Percentiles rank a stretch among this genome's conserved stretches.
Evolutionary conservation across 805 yeast species (phyloP).

Genomic region (Candida piceae): DNA sequence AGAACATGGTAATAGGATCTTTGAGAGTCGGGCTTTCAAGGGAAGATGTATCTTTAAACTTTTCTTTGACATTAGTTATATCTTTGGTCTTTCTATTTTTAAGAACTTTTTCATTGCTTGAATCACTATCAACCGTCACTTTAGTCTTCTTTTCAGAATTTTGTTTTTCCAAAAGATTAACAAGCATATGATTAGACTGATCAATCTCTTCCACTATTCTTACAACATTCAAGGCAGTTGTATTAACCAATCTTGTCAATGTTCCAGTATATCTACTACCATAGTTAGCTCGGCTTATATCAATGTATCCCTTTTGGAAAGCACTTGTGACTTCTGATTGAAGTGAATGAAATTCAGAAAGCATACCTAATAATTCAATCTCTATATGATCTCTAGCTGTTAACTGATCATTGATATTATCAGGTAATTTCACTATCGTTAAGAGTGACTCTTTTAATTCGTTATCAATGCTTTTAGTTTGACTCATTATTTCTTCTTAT

Average conservation of each 20-base stretch:
- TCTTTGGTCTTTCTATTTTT: too few species aligned
- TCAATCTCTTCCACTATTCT: slow-evolving; percentile 2
- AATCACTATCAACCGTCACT: too few species aligned
- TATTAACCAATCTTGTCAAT: neutral
- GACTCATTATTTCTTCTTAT: too few species aligned
- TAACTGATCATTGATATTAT: neutral
- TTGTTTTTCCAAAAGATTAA: neutral
- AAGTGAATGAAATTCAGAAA: neutral
- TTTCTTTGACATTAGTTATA: too few species aligned
- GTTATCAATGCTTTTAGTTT: too few species aligned
- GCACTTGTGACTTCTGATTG: slow-evolving; percentile 1
- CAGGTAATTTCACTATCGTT: neutral
- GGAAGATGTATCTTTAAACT: too few species aligned
- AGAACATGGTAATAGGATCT: slow-evolving; percentile 22
- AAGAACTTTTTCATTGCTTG: too few species aligned
- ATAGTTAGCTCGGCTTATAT: slow-evolving; percentile 38
- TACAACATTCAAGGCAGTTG: slow-evolving; percentile 8
- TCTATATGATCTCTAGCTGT: neutral
- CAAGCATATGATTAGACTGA: neutral
- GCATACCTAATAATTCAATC: neutral
- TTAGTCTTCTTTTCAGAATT: too few species aligned
- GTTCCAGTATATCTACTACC: neutral
- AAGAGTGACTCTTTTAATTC: neutral
- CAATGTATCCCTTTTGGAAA: slow-evolving; percentile 32
- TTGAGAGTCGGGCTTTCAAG: neutral